Percentiles rank a stretch among this genome's conserved stretches.
phyloP scores from a whole-genome alignment of 2,329 filamentous ascomycete species.

The Hymenoscyphus salicellus region DNA sequence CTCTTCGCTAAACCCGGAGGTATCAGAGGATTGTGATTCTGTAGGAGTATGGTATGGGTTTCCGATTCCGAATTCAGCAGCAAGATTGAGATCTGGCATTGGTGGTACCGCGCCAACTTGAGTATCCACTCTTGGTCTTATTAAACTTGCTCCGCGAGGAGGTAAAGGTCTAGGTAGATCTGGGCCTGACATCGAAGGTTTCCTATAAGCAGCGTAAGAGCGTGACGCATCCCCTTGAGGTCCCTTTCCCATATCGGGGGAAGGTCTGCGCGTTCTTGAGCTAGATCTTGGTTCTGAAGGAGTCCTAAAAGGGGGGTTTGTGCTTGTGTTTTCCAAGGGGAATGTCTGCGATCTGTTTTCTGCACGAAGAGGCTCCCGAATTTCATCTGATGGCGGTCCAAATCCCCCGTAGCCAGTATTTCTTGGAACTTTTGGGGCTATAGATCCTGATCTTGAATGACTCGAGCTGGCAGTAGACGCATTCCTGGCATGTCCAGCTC shows the following conservation, averaged over 20 bases:
- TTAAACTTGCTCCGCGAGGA: constrained; percentile 33
- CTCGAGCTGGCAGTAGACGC: constrained; percentile 27
- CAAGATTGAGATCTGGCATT: constrained; percentile 48
- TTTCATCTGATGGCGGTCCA: constrained; percentile 44
- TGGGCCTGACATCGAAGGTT: constrained; percentile 31
- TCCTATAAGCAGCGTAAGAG: constrained; percentile 16
- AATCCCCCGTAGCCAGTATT: constrained; percentile 59
- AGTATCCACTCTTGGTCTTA: constrained; percentile 24
- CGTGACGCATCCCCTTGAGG: neutral
- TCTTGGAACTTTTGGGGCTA: constrained; percentile 30
- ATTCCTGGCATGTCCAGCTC: constrained; percentile 24
- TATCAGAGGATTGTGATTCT: constrained; percentile 63
- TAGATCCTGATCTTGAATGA: constrained; percentile 21
- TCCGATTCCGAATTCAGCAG: constrained; percentile 56
- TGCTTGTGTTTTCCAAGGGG: constrained; percentile 26
- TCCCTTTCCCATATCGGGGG: neutral
- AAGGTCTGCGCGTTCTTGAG: constrained; percentile 15
- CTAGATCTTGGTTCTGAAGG: constrained; percentile 24
- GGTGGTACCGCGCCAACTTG: constrained; percentile 27
- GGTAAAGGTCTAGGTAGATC: constrained; percentile 31
- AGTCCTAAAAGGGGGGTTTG: constrained; percentile 22
- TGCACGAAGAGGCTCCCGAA: constrained; percentile 38
- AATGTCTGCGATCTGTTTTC: constrained; percentile 36
- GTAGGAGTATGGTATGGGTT: constrained; percentile 65
- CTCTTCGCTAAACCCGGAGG: constrained; percentile 57